A percentile compares a stretch with the other conserved stretches of the same genome.
These are phyloP conservation scores for Aschersonia sp. DNA, from an alignment of 2,329 filamentous ascomycete genomes.

Conservation along the genomic window DNA sequence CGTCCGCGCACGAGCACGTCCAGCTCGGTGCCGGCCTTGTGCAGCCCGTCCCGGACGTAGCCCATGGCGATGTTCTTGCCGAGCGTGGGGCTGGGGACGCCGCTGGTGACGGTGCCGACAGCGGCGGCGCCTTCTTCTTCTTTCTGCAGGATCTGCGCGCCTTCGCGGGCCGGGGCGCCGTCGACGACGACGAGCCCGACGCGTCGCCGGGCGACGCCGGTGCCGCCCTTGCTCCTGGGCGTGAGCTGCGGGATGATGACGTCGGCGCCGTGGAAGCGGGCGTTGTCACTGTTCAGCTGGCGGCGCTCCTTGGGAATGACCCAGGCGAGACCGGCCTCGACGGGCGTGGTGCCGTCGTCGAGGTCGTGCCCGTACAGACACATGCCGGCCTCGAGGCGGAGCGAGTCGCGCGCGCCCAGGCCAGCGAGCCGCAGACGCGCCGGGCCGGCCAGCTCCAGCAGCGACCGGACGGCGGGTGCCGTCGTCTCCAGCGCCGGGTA, in stretches of 20 bases:
- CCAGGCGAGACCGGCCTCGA: conserved; percentile 51
- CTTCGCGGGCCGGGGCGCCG: conserved; percentile 81
- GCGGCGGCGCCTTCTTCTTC: conserved; percentile 15
- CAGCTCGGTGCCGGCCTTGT: conserved; percentile 74
- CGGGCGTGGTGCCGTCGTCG: conserved; percentile 54
- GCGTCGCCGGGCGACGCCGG: conserved; percentile 55
- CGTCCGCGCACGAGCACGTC: conserved; percentile 65
- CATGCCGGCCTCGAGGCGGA: conserved; percentile 93
- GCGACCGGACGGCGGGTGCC: conserved; percentile 47
- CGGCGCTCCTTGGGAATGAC: conserved; percentile 69
- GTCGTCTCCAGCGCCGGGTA: conserved; percentile 22
- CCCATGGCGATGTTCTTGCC: conserved; percentile 94
- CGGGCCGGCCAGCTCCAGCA: conserved; percentile 50
- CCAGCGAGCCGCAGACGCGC: conserved; percentile 64
- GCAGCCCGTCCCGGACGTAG: conserved; percentile 66
- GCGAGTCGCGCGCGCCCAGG: conserved; percentile 77
- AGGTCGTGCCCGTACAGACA: conserved; percentile 99
- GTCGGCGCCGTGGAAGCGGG: conserved; percentile 69
- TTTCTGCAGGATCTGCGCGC: conserved; percentile 58
- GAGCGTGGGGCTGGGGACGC: conserved; percentile 74
- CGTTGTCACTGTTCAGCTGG: conserved; percentile 27
- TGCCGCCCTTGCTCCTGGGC: conserved; percentile 56
- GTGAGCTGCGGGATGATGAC: conserved; percentile 65
- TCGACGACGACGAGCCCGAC: conserved; percentile 64
- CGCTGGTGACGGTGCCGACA: conserved; percentile 75